Conservation (phyloP, 2,329 filamentous ascomycete genomes). For the Coniella vitis region DNA sequence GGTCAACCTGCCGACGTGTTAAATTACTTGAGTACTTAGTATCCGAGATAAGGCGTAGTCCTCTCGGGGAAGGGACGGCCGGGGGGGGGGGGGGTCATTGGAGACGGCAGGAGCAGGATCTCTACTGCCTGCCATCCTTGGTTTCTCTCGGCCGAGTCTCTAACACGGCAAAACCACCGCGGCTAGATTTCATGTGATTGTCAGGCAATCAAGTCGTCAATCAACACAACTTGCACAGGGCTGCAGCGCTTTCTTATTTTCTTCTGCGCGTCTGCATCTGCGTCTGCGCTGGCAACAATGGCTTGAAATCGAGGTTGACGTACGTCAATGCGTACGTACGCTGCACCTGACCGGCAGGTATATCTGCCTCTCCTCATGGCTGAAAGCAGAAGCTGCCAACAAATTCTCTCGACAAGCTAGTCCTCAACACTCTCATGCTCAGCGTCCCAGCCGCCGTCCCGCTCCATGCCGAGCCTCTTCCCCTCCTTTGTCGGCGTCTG, state of each 20-base stretch:
- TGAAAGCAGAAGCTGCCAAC: slow-evolving; percentile 10
- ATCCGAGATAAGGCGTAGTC: too few relatives aligned
- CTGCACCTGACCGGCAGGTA: slow-evolving; percentile 9
- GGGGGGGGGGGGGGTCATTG: too few relatives aligned
- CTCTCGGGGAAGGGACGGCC: too few relatives aligned
- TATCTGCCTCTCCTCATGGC: not conserved
- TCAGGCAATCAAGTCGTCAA: too few relatives aligned
- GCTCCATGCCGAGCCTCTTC: not conserved
- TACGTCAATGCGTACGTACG: slow-evolving; percentile 4
- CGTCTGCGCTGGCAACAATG: too few relatives aligned
- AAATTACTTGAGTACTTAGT: too few relatives aligned
- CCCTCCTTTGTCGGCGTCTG: not conserved
- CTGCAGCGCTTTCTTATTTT: too few relatives aligned
- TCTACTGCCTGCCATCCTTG: too few relatives aligned
- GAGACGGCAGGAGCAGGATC: too few relatives aligned
- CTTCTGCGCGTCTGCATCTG: not conserved
- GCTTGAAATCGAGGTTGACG: not conserved
- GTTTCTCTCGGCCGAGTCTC: too few relatives aligned
- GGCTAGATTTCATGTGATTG: too few relatives aligned
- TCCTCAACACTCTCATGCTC: not conserved
- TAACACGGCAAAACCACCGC: too few relatives aligned
- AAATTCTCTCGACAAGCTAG: not conserved
- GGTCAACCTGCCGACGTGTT: not conserved
- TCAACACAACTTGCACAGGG: not conserved
- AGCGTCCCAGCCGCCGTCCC: not conserved